Conservation (phyloP, 805 yeast species). For the Ogataea henricii region DNA sequence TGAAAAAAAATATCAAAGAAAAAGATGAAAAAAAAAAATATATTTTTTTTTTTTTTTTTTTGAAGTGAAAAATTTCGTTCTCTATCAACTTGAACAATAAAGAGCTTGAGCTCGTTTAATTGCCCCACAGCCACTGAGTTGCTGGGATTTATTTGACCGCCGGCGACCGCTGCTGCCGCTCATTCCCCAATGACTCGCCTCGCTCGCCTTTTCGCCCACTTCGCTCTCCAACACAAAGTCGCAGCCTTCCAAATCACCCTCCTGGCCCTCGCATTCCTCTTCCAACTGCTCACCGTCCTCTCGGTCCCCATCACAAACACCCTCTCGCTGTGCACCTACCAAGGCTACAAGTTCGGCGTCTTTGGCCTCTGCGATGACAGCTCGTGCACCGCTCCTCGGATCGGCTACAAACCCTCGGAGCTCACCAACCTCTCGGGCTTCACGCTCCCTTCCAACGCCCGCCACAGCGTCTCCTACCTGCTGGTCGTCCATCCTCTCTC, state of each 20-base stretch:
- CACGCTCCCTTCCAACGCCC: conserved; percentile 59
- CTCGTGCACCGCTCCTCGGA: conserved; percentile 42
- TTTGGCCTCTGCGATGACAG: conserved; percentile 60
- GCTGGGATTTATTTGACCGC: too few species aligned
- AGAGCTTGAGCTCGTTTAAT: too few species aligned
- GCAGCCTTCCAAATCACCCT: conserved; percentile 27
- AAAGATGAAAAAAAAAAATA: not conserved
- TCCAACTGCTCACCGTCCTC: conserved; percentile 60
- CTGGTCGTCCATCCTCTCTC: conserved; percentile 70
- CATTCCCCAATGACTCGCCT: not conserved
- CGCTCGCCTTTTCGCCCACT: not conserved
- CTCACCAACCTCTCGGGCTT: conserved; percentile 40
- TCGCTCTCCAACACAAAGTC: conserved; percentile 15
- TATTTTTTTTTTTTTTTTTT: not conserved
- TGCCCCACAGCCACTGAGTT: too few species aligned
- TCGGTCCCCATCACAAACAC: conserved; percentile 58
- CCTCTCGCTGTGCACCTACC: conserved; percentile 51
- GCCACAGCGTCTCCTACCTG: conserved; percentile 58
- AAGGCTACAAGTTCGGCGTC: conserved; percentile 61
- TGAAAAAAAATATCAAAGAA: too few species aligned
- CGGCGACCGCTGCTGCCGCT: too few species aligned
- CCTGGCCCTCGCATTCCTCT: conserved; percentile 51
- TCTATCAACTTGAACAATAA: too few species aligned
- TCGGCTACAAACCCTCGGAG: conserved; percentile 45
- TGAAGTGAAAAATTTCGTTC: not conserved